Conservation (phyloP, 495 filamentous ascomycete species). For the Rostrohypoxylon terebratum region DNA sequence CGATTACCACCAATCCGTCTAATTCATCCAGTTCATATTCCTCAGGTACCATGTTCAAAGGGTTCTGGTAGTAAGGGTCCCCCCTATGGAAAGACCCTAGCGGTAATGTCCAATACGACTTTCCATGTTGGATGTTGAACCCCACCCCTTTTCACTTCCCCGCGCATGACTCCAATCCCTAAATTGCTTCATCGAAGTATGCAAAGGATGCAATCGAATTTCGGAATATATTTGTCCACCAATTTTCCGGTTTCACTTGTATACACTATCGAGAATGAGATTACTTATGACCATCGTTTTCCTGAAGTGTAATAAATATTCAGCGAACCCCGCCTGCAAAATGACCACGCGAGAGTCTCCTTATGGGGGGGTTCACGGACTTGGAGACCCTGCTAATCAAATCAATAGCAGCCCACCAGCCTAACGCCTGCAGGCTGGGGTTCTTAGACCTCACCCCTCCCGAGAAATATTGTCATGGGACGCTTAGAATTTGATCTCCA, state of each 20-base stretch:
- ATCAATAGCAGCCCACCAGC: slow-evolving; percentile 11
- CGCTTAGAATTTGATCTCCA: slow-evolving; percentile 5
- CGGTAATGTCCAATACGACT: slow-evolving; percentile 36
- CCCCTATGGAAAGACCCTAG: slow-evolving; percentile 23
- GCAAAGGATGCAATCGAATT: slow-evolving; percentile 2
- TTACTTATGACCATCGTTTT: slow-evolving; percentile 32
- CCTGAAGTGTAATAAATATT: slow-evolving; percentile 25
- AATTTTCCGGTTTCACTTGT: slow-evolving; percentile 2
- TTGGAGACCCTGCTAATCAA: slow-evolving; percentile 24
- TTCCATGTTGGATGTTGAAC: slow-evolving; percentile 28
- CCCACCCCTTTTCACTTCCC: slow-evolving; percentile 23
- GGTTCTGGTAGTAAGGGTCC: slow-evolving; percentile 11
- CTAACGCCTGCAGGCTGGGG: slow-evolving; percentile 19
- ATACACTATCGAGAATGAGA: slow-evolving; percentile 6
- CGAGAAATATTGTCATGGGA: background rate
- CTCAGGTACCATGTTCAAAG: slow-evolving; percentile 36
- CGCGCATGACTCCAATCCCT: slow-evolving; percentile 24
- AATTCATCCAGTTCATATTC: too few relatives aligned
- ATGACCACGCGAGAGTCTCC: slow-evolving; percentile 23
- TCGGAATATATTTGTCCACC: slow-evolving; percentile 20
- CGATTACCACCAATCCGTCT: slow-evolving; percentile 36
- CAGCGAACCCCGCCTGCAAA: slow-evolving; percentile 19
- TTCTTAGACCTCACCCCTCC: slow-evolving; percentile 6
- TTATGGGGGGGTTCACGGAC: slow-evolving; percentile 12
- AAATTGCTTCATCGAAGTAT: slow-evolving; percentile 19